These are phyloP conservation scores for Iberis pinnata DNA, from an alignment of 345 rosid genomes.

Conservation along the genomic window DNA sequence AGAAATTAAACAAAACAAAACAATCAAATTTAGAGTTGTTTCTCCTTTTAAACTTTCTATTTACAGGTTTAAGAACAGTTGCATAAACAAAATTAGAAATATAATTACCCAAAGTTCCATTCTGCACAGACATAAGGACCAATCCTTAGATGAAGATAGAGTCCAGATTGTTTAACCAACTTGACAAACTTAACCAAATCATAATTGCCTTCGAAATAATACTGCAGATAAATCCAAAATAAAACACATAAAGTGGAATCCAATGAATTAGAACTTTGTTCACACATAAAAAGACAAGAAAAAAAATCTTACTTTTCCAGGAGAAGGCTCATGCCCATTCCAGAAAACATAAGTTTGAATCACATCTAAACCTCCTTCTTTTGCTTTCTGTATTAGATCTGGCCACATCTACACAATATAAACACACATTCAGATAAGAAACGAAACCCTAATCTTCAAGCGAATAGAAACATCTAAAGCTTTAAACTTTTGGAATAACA, in stretches of 20 bases:
- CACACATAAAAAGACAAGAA: slow-evolving; percentile 6
- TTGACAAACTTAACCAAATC: slow-evolving; percentile 87
- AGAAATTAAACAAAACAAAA: slow-evolving; percentile 22
- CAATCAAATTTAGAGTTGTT: background rate
- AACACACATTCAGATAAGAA: slow-evolving; percentile 16
- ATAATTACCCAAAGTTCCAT: slow-evolving; percentile 91
- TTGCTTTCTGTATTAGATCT: slow-evolving; percentile 90
- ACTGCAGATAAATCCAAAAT: slow-evolving; percentile 40
- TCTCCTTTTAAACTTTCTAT: slow-evolving; percentile 3
- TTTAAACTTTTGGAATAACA: background rate
- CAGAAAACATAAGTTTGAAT: slow-evolving; percentile 99
- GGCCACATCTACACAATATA: slow-evolving; percentile 86
- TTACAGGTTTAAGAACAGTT: background rate
- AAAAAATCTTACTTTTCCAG: slow-evolving; percentile 57
- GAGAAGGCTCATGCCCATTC: slow-evolving; percentile 97
- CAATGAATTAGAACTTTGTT: slow-evolving; percentile 13
- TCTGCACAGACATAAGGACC: slow-evolving; percentile 99
- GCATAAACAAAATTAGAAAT: background rate
- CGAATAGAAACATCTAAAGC: background rate
- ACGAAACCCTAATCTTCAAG: too few relatives aligned
- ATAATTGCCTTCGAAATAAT: slow-evolving; percentile 78
- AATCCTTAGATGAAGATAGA: slow-evolving; percentile 86
- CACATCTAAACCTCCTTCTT: slow-evolving; percentile 94
- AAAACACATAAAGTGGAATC: slow-evolving; percentile 20
- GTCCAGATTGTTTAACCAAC: slow-evolving; percentile 77